phyloP scores from a whole-genome alignment of 768 basidiomycete species.

The Mycena vitilis region DNA sequence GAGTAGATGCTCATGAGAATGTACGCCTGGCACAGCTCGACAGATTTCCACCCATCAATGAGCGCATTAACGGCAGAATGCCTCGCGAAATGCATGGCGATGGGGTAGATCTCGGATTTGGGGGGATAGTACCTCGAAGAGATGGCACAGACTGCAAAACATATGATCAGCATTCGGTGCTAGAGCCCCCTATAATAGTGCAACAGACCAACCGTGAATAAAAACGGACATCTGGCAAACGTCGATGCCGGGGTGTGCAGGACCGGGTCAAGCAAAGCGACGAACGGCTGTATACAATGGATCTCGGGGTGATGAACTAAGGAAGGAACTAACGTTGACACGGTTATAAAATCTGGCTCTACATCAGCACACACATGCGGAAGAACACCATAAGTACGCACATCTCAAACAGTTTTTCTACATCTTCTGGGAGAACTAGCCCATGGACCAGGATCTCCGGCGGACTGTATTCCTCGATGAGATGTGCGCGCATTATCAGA shows the following conservation, averaged over 20 bases:
- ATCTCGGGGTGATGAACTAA: neutral
- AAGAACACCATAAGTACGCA: conserved; percentile 50
- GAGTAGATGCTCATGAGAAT: conserved; percentile 87
- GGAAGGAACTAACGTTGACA: conserved; percentile 67
- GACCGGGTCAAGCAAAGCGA: conserved; percentile 83
- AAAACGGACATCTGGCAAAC: conserved; percentile 87
- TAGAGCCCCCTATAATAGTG: neutral
- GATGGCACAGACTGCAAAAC: conserved; percentile 78
- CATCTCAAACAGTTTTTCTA: conserved; percentile 87
- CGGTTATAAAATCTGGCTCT: conserved; percentile 70
- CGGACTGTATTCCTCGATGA: conserved; percentile 83
- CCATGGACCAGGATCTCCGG: conserved; percentile 88
- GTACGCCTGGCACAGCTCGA: conserved; percentile 93
- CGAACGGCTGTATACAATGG: conserved; percentile 58
- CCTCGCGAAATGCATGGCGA: conserved; percentile 91
- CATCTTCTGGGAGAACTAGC: conserved; percentile 80
- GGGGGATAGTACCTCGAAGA: conserved; percentile 84
- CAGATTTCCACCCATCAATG: conserved; percentile 85
- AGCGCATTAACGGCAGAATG: conserved; percentile 84
- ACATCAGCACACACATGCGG: conserved; percentile 21
- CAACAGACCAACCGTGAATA: conserved; percentile 86
- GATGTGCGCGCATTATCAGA: conserved; percentile 71
- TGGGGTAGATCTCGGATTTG: conserved; percentile 86
- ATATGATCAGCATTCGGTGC: neutral
- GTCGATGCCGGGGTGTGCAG: conserved; percentile 85